Evolutionary conservation across 495 filamentous ascomycete genomes (phyloP), one percentile per base, ranked within the genome.

Genomic region (Hypomontagnella submonticulosa): DNA sequence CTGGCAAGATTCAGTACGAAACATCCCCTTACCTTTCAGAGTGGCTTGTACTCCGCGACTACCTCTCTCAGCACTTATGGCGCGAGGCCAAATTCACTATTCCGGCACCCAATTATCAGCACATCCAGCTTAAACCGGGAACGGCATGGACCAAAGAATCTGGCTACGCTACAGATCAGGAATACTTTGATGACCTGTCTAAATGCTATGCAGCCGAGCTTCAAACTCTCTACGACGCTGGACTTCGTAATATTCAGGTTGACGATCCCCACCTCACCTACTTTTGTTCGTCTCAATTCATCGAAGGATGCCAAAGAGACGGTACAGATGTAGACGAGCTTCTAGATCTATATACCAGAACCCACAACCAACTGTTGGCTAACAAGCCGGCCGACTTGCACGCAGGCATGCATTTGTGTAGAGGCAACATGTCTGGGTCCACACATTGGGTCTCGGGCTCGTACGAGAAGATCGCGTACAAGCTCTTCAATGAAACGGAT

Each of bases 361-460:
- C 89, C 60, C 91, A 93, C 81, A 93, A 93, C 74, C 84, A 87
- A 75, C 84, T 85, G 71, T 80, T 92, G 73, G 79, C 84, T 59
- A 80, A 83, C 49, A 82, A 85, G 9, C 86, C 87, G 0, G 74
- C 79, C 23, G 87, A 90, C 57, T 78, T 91, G 71, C 89, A 90
- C 75, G 80, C 88, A 16, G 90, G 90, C 43, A 84, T 93, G 12
- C 90, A 92, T 72, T 77, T 92, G 47, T 92, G 90, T 80, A 86
- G 89, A 52, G 90, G 90, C 38, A 94, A 92, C 78, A 92, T 92
- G 75, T 85, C 90, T 63, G 84, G 88, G 50, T 86, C 84, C 23
- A 83, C 87, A 23, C 88, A 91, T 79, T 93, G 92, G 79, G 86
- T 87, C 60, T 88, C 90, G 73, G 91, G 91, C 27, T 87, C 87